Base-by-base conservation (phyloP, 148 eudicot species). In the Fagopyrum homotropicum region DNA sequence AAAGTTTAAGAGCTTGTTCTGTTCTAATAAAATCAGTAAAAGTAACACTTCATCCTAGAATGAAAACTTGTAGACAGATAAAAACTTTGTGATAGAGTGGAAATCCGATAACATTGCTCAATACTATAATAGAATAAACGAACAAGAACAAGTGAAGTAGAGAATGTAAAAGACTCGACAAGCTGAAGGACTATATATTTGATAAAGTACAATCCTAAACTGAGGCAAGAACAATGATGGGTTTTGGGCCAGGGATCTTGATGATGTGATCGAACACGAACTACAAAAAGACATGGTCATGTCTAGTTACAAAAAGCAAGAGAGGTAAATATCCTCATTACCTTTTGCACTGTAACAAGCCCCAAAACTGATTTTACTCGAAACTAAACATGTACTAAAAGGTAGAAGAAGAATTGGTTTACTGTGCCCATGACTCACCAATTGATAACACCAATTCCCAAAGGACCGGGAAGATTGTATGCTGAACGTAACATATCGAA, bases 381-480 rank as follows among this genome's bases (percentile, higher is more conserved):
- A 45, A 64, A 64, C 46, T 66, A 66, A 45, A 66, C 71, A 12
- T 43, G 15, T 66, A 66, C 43, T n/a, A 7, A 11, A 43, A 66
- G 2, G 47, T 35, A 14, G 45, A 40, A 66, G n/a, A 66, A 17
- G 46, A 4, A 17, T 66, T 12, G 9, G 43, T 35, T 35, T 14
- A 12, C 43, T 43, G 40, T 45, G 48, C 11, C 26, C 26, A 60
- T 46, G 72, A 35, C 96, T 91, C 96, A 95, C 98, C 98, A 87
- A 80, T 92, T 90, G 82, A 95, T 87, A 79, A 85, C 77, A 40
- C 91, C 82, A 73, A 95, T 86, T 75, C 87, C 79, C 84, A 95
- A 83, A 29, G 86, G 88, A 80, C 93, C 98, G 74, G 92, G 93
- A 75, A 84, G 81, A 78, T 79, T 83, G 77, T 86, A 83, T 22